Evolutionary conservation across 805 yeast species (phyloP), one percentile per base, ranked within the genome.

Genomic region (Candida pini): DNA sequence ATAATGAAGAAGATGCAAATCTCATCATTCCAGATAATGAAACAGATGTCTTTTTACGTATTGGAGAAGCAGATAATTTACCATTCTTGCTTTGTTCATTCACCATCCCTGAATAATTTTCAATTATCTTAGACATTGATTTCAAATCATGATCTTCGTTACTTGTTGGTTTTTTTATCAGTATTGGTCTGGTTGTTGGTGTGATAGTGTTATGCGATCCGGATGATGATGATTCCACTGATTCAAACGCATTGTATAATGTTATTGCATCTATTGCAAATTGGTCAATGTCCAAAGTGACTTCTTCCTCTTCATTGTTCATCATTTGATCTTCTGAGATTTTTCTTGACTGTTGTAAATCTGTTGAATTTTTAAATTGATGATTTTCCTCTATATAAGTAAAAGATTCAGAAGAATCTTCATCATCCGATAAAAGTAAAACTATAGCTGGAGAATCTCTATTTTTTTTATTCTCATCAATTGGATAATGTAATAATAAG

Each of bases 401-500:
- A 40, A 49, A 53, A 9, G 40, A 36, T n/a, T 35, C 26, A n/a
- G 36, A 43, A 6, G 41, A 44, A 7, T 33, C 27, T 3, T 33
- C 28, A 20, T 40, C 39, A 24, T 18, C 30, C 4, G 23, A 14
- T 14, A n/a, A 21, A 9, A 38, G 40, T 16, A 41, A 29, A 5
- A 47, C 28, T 9, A 45, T 42, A 3, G 46, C 48, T 5, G 48
- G 35, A 2, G 51, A 41, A 4, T 35, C 35, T 12, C 22, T 18
- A 1, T 28, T 36, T 18, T 19, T 25, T 9, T 33, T 30, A 13
- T 22, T 25, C n/a, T 27, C 21, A 5, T 25, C 31, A 29, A 32
- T 28, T 14, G 78, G 79, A 45, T 70, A 73, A 48, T 72, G 79
- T 19, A 74, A 54, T 6, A 74, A 51, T 13, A 72, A 47, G 22